Conservation (phyloP, 2,329 filamentous ascomycete species). For the Penicillium sclerotigenum region DNA sequence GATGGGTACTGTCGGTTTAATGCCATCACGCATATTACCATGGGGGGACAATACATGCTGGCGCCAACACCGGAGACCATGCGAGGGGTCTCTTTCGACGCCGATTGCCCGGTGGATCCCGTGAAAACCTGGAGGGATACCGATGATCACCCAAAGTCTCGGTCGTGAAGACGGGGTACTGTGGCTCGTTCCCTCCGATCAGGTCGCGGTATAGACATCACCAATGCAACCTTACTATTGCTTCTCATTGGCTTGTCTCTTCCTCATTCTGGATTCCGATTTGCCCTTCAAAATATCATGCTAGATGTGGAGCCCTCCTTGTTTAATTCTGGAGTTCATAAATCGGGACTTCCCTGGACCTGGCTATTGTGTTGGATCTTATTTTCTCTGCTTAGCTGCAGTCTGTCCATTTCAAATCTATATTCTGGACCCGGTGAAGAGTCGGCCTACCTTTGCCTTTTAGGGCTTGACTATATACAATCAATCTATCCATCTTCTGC, state of each 20-base stretch:
- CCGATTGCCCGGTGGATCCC: not conserved
- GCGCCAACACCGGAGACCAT: not conserved
- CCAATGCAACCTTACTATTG: constrained; percentile 1
- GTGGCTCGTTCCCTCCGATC: not conserved
- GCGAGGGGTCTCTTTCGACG: not conserved
- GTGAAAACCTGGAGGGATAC: not conserved
- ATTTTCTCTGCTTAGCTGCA: constrained; percentile 3
- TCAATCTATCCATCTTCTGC: not conserved
- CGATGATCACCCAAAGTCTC: not conserved
- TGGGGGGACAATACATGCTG: not conserved
- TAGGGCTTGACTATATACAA: constrained; percentile 8
- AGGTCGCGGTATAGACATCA: not conserved
- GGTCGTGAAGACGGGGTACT: not conserved
- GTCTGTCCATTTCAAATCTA: not conserved
- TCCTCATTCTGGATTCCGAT: not conserved
- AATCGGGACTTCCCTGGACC: constrained; percentile 11
- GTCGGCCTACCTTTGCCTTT: not conserved
- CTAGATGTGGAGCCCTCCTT: not conserved
- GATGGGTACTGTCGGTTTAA: not conserved
- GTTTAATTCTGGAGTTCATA: constrained; percentile 12
- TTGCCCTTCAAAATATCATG: not conserved
- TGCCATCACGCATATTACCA: not conserved
- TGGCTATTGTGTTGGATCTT: not conserved
- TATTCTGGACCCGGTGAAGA: not conserved
- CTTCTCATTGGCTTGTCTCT: not conserved